Evolutionary conservation across 352 stramenopile genomes (phyloP), one percentile per base, ranked within the genome.

Genomic region (Globisporangium lucens): DNA sequence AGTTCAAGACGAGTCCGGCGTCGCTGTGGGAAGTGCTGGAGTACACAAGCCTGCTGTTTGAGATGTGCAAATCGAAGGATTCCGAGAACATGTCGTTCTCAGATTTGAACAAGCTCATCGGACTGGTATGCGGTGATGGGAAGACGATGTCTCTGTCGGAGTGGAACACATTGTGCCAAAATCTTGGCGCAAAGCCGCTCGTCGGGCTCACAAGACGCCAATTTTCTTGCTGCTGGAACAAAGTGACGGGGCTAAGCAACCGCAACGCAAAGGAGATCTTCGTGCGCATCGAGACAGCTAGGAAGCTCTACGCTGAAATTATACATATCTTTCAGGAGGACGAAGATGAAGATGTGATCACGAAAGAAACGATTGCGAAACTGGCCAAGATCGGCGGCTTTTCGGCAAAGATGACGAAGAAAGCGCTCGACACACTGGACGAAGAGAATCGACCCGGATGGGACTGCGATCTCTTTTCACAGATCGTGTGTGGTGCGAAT

Each of bases 141-240:
- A 67, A 78, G n/a, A 61, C 38, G 30, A 79, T 89, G 62, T 62
- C 58, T 0, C 43, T 61, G 9, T 36, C 56, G 0, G 64, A 74
- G 4, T 89, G 80, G 80, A 78, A 73, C 4, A 52, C 35, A 3
- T 27, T 86, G 17, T 89, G 80, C 41, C 58, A 65, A 2, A 73
- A 70, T 2, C 62, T 87, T 29, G 78, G 72, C 4, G 80, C 80
- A 0, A 79, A 77, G 15, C 64, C 78, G 4, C 20, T 74, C 1
- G 46, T 71, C 5, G 80, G 80, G 10, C 66, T 89, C 9, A 77
- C 73, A 3, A 71, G 77, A 12, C 74, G 75, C 10, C 80, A 89
- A 63, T 89, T 89, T 70, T 74, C 78, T 3, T 87, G 75, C 55
- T 83, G 75, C 29, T 87, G 78, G 78, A 75, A 79, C 56, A 72